Evolutionary conservation across 2,329 filamentous ascomycete genomes (phyloP).

Genomic region (Aureobasidium sp.): DNA sequence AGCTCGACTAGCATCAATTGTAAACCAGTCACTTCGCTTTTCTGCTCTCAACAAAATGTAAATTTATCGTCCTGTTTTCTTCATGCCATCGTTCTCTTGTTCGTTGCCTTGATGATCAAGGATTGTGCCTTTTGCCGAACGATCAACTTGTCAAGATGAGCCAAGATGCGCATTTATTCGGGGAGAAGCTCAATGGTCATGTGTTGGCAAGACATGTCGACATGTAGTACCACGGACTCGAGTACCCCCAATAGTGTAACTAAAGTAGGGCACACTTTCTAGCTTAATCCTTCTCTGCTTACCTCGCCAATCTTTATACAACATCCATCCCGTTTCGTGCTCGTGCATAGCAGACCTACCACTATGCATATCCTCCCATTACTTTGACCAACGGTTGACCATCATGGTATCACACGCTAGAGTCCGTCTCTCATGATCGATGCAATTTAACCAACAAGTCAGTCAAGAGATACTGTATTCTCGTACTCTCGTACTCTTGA

Average conservation of each 20-base stretch:
- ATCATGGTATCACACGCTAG: neutral
- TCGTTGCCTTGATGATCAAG: neutral
- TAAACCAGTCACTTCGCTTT: slow-evolving; percentile 8
- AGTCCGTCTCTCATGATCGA: neutral
- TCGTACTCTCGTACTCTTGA: neutral
- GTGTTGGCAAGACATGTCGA: neutral
- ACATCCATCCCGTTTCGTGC: neutral
- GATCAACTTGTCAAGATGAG: neutral
- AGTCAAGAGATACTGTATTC: neutral
- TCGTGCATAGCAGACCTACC: neutral
- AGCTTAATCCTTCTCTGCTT: neutral
- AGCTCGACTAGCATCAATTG: slow-evolving; percentile 14
- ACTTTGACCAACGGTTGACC: neutral
- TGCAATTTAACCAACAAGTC: neutral
- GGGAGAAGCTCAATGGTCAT: neutral
- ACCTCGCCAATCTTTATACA: neutral
- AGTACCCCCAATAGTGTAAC: neutral
- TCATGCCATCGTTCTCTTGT: neutral
- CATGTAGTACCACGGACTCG: neutral
- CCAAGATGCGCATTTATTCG: neutral
- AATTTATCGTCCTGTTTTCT: neutral
- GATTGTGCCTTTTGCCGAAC: neutral
- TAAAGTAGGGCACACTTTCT: neutral
- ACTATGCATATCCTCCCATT: neutral
- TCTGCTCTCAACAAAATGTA: neutral